Percentiles rank a stretch among this genome's conserved stretches.
phyloP scores from a whole-genome alignment of 2,329 filamentous ascomycete species.

The Ophiobolus disseminans region DNA sequence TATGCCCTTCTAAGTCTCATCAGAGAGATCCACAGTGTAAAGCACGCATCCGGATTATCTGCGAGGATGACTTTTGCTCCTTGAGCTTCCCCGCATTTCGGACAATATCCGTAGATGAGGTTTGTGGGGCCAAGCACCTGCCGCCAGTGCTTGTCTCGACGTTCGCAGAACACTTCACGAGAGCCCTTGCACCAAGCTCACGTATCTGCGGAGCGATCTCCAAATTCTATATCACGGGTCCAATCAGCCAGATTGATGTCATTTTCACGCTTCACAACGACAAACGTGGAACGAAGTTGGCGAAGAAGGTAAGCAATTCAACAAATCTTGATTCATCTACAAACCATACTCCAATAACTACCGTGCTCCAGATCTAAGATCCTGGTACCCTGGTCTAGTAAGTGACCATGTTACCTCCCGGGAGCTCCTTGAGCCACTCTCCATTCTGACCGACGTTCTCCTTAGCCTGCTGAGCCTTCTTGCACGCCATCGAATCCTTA shows the following conservation, averaged over 20 bases:
- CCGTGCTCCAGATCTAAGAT: neutral
- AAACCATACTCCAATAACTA: neutral
- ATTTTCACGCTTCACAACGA: too few relatives aligned
- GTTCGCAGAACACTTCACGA: neutral
- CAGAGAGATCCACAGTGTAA: too few relatives aligned
- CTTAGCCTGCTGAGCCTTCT: conserved; percentile 54
- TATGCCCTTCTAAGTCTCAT: too few relatives aligned
- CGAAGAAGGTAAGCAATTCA: too few relatives aligned
- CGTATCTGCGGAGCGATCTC: too few relatives aligned
- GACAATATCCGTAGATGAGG: neutral
- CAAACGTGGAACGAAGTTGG: too few relatives aligned
- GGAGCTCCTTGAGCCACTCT: conserved; percentile 37
- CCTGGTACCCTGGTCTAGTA: too few relatives aligned
- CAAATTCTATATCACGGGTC: too few relatives aligned
- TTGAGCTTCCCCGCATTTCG: neutral
- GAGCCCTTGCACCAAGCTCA: neutral
- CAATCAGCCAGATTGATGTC: too few relatives aligned
- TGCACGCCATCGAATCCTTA: conserved; percentile 32
- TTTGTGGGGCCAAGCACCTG: conserved; percentile 3
- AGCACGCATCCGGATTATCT: neutral
- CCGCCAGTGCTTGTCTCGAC: conserved; percentile 6
- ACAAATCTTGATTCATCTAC: too few relatives aligned
- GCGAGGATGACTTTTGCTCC: neutral
- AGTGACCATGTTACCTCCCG: conserved; percentile 33
- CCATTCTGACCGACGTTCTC: conserved; percentile 52